Evolutionary conservation across 2,329 filamentous ascomycete species (phyloP).

Genomic region (Trichoderma oligosporum): DNA sequence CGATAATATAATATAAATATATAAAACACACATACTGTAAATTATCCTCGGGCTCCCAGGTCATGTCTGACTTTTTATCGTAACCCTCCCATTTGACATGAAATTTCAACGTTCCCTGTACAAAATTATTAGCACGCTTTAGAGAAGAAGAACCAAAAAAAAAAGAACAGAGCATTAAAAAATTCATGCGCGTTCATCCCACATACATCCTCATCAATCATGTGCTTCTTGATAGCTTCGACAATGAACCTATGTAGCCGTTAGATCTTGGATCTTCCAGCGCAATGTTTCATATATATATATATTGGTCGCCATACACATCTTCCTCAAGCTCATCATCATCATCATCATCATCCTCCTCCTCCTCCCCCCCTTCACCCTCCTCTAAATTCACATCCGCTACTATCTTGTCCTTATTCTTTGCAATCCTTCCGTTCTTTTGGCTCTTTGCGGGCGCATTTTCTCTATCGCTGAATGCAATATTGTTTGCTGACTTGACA

Average conservation of each 20-base stretch:
- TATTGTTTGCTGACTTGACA: conserved; percentile 27
- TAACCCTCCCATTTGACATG: conserved; percentile 81
- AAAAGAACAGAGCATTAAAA: background rate
- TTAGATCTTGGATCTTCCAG: conserved; percentile 21
- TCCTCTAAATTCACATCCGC: background rate
- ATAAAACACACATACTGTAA: conserved; percentile 30
- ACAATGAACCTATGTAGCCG: conserved; percentile 61
- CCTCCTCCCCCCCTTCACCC: conserved; percentile 24
- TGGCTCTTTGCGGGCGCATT: conserved; percentile 12
- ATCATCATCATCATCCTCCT: conserved; percentile 31
- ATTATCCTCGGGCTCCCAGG: conserved; percentile 77
- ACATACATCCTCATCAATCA: conserved; percentile 53
- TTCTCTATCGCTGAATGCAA: conserved; percentile 23
- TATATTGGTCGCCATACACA: conserved; percentile 38
- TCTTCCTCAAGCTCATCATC: conserved; percentile 38
- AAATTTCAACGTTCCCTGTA: conserved; percentile 54
- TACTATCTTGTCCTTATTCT: background rate
- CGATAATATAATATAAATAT: no score
- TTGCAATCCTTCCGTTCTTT: background rate
- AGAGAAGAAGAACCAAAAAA: background rate
- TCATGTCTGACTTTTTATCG: conserved; percentile 64
- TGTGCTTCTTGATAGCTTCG: conserved; percentile 67
- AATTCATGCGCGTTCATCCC: no score
- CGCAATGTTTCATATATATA: no score
- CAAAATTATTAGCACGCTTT: conserved; percentile 13